These are phyloP conservation scores for Cercospora sp. DNA, from an alignment of 2,329 filamentous ascomycete species.

Conservation along the genomic window DNA sequence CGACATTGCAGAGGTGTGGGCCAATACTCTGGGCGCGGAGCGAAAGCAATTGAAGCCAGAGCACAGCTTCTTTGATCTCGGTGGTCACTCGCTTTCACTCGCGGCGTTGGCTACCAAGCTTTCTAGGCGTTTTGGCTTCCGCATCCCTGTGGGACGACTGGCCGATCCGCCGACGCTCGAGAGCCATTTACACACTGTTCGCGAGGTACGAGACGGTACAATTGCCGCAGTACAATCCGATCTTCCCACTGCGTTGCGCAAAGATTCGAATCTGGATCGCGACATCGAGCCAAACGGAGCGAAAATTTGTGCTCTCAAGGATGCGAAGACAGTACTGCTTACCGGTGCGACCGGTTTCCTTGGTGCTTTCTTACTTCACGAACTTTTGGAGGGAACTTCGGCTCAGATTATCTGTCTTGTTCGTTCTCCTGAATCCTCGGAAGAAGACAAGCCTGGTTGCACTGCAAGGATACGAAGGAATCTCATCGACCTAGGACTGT, in stretches of 20 bases:
- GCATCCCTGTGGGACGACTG: constrained; percentile 68
- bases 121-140: constrained; percentile 69
- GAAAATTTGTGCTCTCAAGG: constrained; percentile 59
- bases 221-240: constrained; percentile 74
- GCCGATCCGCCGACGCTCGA: constrained; percentile 70
- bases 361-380: constrained; percentile 70
- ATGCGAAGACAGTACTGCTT: constrained; percentile 68
- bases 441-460: constrained; percentile 64
- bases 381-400: constrained; percentile 66
- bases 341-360: constrained; percentile 77
- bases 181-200: constrained; percentile 71
- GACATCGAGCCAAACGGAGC: constrained; percentile 61
- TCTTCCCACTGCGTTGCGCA: constrained; percentile 66
- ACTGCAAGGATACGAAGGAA: constrained; percentile 74
- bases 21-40: constrained; percentile 66
- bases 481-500: constrained; percentile 73
- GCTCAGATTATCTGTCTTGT: constrained; percentile 72
- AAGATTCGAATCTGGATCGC: constrained; percentile 66
- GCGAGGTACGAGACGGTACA: constrained; percentile 68
- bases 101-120: constrained; percentile 72
- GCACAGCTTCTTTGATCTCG: constrained; percentile 78
- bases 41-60: constrained; percentile 62
- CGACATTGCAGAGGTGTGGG: constrained; percentile 71
- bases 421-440: constrained; percentile 66
- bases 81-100: constrained; percentile 75